Base-by-base conservation (phyloP, 169 alveolate genomes). In the Nephromyces sp. region DNA sequence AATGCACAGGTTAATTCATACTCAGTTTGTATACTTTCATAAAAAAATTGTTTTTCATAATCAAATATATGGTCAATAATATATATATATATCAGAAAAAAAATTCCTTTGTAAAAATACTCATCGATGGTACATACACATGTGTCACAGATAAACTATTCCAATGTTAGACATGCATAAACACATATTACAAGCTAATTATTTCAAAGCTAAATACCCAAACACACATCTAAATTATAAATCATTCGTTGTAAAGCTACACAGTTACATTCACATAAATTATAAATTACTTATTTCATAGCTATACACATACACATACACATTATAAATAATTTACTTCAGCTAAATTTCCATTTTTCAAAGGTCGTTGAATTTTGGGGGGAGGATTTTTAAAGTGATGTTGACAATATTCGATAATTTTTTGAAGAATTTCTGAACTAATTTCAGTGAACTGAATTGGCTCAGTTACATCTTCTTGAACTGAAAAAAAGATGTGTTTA, bases 361-460 rank as follows among this genome's bases (percentile, higher is more conserved):
- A 85, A 1, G 99, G 99, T 79, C 90, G 90, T 69, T 92, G 96
- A 28, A 95, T 93, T 77, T 92, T 95, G 32, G 88, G 92, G 15
- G 97, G 95, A 2, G 91, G 92, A 74, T 85, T 86, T 78, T 93
- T 93, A 69, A 84, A 86, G 84, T 92, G 93, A 79, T 92, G 88
- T 52, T 84, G 85, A 76, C 97, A 92, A 80, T 92, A 95, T 75
- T 93, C 95, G 28, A 93, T 85, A 33, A 84, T 85, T 83, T 93
- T 93, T 74, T 86, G 75, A 75, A 95, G 84, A 24, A 91, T 90
- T 21, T 79, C 71, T 22, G 91, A 67, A 73, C 91, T 91, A 22
- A 93, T 96, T 74, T 91, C 93, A 31, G 96, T 97, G 30, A 95
- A 80, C 1, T 98, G 99, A 64, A 95, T 85, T 52, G 86, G 95